Evolutionary conservation across 2,329 filamentous ascomycete genomes (phyloP).

Genomic region (Pochonia chlamydosporia): DNA sequence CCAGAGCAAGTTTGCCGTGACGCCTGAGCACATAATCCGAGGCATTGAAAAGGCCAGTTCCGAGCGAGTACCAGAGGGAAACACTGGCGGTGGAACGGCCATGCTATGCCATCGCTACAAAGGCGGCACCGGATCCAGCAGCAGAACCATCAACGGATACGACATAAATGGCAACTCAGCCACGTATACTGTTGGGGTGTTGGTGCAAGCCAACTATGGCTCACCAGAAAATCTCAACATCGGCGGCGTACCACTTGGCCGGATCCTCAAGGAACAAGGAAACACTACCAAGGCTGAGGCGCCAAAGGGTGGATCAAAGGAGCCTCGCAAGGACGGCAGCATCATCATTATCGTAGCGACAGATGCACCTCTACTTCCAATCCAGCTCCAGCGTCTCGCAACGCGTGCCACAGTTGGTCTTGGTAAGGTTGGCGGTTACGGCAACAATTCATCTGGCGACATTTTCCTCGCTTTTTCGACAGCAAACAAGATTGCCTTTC

Average conservation of each 20-base stretch:
- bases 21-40: conserved; percentile 44
- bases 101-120: conserved; percentile 64
- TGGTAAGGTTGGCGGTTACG: conserved; percentile 54
- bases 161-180: conserved; percentile 25
- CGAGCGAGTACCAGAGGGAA: conserved; percentile 53
- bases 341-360: conserved; percentile 27
- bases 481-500: conserved; percentile 40
- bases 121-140: conserved; percentile 59
- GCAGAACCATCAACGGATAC: conserved; percentile 46
- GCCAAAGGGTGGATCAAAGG: not conserved
- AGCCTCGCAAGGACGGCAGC: conserved; percentile 28
- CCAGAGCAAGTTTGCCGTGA: conserved; percentile 47
- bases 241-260: conserved; percentile 55
- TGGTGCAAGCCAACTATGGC: conserved; percentile 64
- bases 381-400: conserved; percentile 41
- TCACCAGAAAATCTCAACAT: conserved; percentile 49
- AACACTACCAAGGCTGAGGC: too few species aligned
- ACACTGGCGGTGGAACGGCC: conserved; percentile 60
- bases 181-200: conserved; percentile 53
- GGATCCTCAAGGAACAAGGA: conserved; percentile 37
- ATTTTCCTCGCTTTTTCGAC: conserved; percentile 65
- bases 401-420: conserved; percentile 57
- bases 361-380: conserved; percentile 23
- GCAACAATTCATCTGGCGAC: conserved; percentile 57
- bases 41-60: conserved; percentile 46